phyloP scores from a whole-genome alignment of 2,329 filamentous ascomycete genomes.

The Pseudogymnoascus sp. region DNA sequence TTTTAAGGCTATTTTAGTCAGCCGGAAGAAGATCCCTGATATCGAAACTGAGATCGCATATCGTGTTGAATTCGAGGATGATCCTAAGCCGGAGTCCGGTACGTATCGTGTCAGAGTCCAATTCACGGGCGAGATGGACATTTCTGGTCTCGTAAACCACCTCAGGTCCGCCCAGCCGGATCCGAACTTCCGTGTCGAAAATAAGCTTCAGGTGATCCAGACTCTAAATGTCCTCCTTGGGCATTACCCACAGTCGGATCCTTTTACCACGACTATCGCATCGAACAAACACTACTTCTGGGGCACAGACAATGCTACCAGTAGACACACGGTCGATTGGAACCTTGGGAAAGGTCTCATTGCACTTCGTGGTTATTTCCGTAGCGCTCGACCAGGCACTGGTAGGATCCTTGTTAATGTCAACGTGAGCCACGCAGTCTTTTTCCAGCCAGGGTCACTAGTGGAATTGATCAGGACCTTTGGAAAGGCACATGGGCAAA shows the following conservation, averaged over 20 bases:
- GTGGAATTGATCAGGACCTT: constrained; percentile 29
- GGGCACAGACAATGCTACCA: neutral
- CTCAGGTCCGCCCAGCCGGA: constrained; percentile 7
- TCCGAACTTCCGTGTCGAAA: constrained; percentile 11
- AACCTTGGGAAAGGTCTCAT: constrained; percentile 42
- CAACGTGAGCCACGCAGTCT: constrained; percentile 52
- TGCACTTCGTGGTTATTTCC: constrained; percentile 52
- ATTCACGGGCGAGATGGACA: constrained; percentile 15
- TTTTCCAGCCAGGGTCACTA: constrained; percentile 42
- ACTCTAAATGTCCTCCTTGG: constrained; percentile 48
- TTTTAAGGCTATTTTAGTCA: constrained; percentile 16
- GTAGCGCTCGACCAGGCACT: constrained; percentile 51
- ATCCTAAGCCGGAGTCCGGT: constrained; percentile 1
- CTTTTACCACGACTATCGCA: constrained; percentile 25
- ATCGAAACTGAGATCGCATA: constrained; percentile 7
- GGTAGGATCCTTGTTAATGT: constrained; percentile 52
- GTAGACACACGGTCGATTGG: neutral
- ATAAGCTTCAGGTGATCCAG: constrained; percentile 42
- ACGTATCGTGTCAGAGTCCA: constrained; percentile 17
- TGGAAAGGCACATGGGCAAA: constrained; percentile 15
- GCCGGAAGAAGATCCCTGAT: neutral
- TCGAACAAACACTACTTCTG: constrained; percentile 14
- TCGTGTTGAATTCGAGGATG: constrained; percentile 14
- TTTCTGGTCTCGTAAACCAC: constrained; percentile 13
- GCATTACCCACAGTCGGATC: constrained; percentile 36